phyloP scores from a whole-genome alignment of 2,329 filamentous ascomycete genomes.

The Aspergillus intermedius region DNA sequence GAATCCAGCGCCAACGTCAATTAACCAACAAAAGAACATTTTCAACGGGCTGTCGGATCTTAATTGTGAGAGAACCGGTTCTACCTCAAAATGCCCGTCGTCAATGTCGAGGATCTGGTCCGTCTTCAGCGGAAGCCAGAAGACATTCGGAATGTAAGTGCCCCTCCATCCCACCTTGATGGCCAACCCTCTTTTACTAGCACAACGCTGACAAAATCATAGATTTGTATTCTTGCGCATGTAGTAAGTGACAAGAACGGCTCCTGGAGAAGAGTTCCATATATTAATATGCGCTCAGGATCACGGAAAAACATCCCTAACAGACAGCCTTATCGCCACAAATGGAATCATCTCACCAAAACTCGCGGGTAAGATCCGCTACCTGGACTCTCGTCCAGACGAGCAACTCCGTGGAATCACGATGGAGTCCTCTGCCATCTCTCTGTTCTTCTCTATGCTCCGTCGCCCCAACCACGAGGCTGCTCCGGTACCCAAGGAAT shows the following conservation, averaged over 20 bases:
- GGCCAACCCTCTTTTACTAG: constrained; percentile 7
- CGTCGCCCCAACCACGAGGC: constrained; percentile 64
- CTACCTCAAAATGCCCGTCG: constrained; percentile 71
- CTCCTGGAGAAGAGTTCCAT: neutral
- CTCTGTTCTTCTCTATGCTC: constrained; percentile 88
- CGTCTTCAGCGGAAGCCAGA: constrained; percentile 80
- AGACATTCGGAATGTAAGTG: constrained; percentile 81
- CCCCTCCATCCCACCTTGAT: constrained; percentile 27
- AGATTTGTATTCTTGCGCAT: constrained; percentile 94
- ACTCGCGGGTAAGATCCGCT: constrained; percentile 93
- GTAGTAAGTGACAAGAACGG: constrained; percentile 52
- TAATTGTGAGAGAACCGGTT: constrained; percentile 10
- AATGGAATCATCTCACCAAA: constrained; percentile 99
- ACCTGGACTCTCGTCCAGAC: constrained; percentile 91
- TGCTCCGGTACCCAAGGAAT: constrained; percentile 70
- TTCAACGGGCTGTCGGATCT: constrained; percentile 3
- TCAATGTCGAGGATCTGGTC: constrained; percentile 83
- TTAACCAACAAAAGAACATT: constrained; percentile 6
- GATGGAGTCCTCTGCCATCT: constrained; percentile 99
- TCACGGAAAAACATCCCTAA: constrained; percentile 96
- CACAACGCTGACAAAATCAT: constrained; percentile 27
- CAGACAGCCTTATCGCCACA: constrained; percentile 90
- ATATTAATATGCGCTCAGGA: constrained; percentile 48
- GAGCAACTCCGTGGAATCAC: constrained; percentile 95
- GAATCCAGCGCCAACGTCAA: constrained; percentile 5